Conservation (phyloP, 441 rosid genomes). For the Gossypium schwendimanii region DNA sequence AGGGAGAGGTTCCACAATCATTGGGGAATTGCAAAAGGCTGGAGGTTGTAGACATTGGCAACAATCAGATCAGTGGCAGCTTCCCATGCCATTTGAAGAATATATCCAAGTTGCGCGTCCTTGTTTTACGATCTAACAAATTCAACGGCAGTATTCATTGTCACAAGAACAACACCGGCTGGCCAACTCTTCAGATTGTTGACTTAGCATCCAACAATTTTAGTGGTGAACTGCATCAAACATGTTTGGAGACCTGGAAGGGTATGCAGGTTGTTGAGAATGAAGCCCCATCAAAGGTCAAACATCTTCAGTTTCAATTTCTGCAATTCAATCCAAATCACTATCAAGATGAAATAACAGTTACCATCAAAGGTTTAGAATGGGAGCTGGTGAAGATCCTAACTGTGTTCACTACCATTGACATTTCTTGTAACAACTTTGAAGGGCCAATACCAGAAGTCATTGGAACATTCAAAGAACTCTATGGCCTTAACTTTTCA, state of each 20-base stretch:
- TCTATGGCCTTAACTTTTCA: conserved; percentile 37
- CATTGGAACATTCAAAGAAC: conserved; percentile 24
- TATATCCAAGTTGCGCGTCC: neutral
- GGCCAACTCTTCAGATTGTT: conserved; percentile 9
- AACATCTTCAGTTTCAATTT: conserved; percentile 19
- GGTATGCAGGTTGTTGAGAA: conserved; percentile 33
- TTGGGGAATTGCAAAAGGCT: neutral
- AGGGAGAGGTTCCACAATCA: conserved; percentile 24
- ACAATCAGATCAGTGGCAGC: conserved; percentile 20
- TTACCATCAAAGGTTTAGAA: conserved; percentile 43
- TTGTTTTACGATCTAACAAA: too few species aligned
- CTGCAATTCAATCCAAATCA: neutral
- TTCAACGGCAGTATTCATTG: conserved; percentile 37
- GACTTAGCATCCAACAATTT: too few species aligned
- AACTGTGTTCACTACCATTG: conserved; percentile 32
- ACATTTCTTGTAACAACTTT: conserved; percentile 37
- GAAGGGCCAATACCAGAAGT: conserved; percentile 33
- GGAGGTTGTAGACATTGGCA: conserved; percentile 30
- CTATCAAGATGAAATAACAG: conserved; percentile 39
- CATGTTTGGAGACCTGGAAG: conserved; percentile 32
- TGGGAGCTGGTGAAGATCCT: conserved; percentile 42
- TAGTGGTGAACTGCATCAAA: rapidly evolving
- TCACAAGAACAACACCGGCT: conserved; percentile 6
- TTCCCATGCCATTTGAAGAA: conserved; percentile 29
- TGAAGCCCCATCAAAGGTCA: neutral